A percentile compares a stretch with the other conserved stretches of the same genome.
Evolutionary conservation across 2,329 filamentous ascomycete genomes (phyloP).

Genomic region (Botrytis byssoidea): DNA sequence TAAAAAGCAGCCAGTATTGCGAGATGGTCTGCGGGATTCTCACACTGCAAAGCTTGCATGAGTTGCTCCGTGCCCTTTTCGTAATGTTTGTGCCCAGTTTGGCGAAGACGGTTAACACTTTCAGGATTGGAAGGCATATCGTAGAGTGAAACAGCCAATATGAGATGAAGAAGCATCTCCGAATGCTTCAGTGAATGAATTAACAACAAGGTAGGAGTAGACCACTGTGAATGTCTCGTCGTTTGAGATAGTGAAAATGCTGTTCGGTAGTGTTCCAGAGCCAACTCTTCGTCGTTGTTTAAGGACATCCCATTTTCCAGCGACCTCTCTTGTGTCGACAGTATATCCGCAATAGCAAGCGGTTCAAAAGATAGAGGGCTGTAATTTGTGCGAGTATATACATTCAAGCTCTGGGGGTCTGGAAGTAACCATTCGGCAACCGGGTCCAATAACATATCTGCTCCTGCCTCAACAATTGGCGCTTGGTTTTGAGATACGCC

Average conservation of each 20-base stretch:
- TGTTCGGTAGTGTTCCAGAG: conserved; percentile 19
- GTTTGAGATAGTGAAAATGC: conserved; percentile 23
- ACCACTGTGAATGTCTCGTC: conserved; percentile 23
- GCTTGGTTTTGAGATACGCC: background rate
- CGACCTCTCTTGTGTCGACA: background rate
- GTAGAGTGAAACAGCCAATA: conserved; percentile 19
- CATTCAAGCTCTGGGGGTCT: background rate
- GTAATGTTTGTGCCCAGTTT: conserved; percentile 21
- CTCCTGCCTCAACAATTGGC: background rate
- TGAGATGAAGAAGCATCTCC: conserved; percentile 15
- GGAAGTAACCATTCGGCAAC: background rate
- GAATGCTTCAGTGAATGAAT: conserved; percentile 42
- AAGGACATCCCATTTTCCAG: background rate
- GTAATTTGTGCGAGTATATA: background rate
- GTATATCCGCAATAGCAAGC: background rate
- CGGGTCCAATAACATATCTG: background rate
- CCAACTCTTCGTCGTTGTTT: conserved; percentile 14
- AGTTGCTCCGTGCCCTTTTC: conserved; percentile 22
- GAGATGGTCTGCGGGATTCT: conserved; percentile 6
- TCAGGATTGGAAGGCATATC: background rate
- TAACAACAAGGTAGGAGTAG: conserved; percentile 39
- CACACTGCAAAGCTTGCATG: conserved; percentile 15
- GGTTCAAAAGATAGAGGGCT: background rate
- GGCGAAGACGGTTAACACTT: background rate
- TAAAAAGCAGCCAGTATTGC: conserved; percentile 21